Conservation (phyloP, 352 stramenopile genomes). For the Elongisporangium undulatum region DNA sequence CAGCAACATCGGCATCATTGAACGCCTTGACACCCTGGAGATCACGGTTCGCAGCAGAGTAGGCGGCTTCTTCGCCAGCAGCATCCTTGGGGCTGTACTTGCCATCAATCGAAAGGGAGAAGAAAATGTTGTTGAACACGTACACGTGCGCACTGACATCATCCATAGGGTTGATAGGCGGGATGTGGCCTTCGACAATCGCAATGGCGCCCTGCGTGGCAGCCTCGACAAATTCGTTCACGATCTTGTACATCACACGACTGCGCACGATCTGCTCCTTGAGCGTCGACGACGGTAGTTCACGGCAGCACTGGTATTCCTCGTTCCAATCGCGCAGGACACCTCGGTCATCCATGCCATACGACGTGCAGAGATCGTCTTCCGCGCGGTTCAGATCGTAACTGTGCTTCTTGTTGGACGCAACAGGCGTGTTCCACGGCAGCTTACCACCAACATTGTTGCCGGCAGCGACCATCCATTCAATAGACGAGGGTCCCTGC, state of each 20-base stretch:
- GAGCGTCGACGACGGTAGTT: conserved; percentile 71
- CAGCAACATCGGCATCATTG: conserved; percentile 88
- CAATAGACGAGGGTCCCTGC: conserved; percentile 75
- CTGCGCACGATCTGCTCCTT: conserved; percentile 91
- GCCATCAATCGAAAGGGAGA: conserved; percentile 89
- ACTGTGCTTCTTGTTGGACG: conserved; percentile 34
- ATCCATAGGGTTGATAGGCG: conserved; percentile 96
- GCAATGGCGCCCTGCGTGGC: conserved; percentile 85
- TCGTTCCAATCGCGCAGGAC: conserved; percentile 96
- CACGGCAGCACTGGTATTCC: conserved; percentile 92
- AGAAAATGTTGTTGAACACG: conserved; percentile 98
- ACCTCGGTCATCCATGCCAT: conserved; percentile 91
- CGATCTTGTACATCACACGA: conserved; percentile 93
- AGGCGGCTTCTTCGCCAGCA: conserved; percentile 71
- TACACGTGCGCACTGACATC: conserved; percentile 91
- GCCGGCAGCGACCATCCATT: conserved; percentile 81
- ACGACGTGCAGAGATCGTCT: conserved; percentile 86
- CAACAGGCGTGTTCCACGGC: conserved; percentile 69
- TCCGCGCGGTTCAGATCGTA: conserved; percentile 87
- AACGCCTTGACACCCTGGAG: conserved; percentile 88
- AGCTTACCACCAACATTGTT: conserved; percentile 72
- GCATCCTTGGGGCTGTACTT: conserved; percentile 61
- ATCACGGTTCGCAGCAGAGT: conserved; percentile 86
- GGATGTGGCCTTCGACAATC: conserved; percentile 94
- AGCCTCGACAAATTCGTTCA: conserved; percentile 94